Conservation (phyloP, 331 rosid species). For the Quercus tomentella region DNA sequence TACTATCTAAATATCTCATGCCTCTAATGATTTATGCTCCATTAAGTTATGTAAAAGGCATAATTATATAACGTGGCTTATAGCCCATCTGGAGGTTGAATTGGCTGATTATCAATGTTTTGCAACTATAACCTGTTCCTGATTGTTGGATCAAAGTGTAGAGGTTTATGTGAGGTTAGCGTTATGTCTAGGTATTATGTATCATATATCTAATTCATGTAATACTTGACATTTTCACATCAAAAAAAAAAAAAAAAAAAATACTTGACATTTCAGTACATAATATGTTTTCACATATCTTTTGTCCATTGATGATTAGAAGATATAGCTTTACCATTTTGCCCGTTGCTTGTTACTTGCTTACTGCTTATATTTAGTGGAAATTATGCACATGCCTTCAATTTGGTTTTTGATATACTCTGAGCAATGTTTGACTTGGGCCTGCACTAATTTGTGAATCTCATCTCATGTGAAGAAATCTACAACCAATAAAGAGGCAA, state of each 20-base stretch:
- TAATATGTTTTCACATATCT: neutral
- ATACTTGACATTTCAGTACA: neutral
- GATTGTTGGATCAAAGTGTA: neutral
- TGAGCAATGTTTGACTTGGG: neutral
- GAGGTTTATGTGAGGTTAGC: neutral
- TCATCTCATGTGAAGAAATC: conserved; percentile 39
- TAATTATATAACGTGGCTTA: neutral
- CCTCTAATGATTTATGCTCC: neutral
- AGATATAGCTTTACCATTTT: neutral
- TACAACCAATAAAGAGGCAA: conserved; percentile 35
- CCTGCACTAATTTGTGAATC: conserved; percentile 10
- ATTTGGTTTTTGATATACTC: neutral
- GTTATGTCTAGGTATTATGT: neutral
- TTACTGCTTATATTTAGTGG: neutral
- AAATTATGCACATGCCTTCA: neutral
- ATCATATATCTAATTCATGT: neutral
- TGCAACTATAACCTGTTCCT: neutral
- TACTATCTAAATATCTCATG: neutral
- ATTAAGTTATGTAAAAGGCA: neutral
- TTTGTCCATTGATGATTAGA: neutral
- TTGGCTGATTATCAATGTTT: neutral
- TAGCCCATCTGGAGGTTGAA: neutral
- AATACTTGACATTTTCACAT: neutral
- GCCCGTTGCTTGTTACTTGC: neutral
- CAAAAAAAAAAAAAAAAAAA: too few species aligned